A percentile compares a stretch with the other conserved stretches of the same genome.
Conservation (phyloP, 73 alveolate species). For the Durusdinium trenchii region DNA sequence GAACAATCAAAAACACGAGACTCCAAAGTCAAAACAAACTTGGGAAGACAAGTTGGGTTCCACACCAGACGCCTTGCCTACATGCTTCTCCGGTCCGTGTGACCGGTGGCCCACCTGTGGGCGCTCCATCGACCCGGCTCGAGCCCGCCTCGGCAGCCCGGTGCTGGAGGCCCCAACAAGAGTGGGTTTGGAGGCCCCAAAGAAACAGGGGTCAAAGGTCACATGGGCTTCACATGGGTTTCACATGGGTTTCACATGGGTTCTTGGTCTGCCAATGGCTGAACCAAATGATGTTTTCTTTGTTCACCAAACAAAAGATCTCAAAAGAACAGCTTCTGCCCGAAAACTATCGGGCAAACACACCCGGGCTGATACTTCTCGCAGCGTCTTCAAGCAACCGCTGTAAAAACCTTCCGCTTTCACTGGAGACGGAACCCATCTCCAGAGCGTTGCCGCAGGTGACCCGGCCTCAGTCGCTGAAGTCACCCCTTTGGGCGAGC, state of each 20-base stretch:
- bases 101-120: neutral
- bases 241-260: neutral
- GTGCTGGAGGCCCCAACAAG: neutral
- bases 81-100: neutral
- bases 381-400: neutral
- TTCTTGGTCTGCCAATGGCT: neutral
- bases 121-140: slow-evolving; percentile 42
- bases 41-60: neutral
- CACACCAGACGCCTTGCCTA: neutral
- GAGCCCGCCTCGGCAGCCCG: neutral
- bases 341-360: no score
- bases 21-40: neutral
- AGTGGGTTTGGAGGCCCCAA: neutral
- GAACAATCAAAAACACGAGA: no score
- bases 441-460: slow-evolving; percentile 46
- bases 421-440: slow-evolving; percentile 32
- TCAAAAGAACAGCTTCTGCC: neutral
- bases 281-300: neutral
- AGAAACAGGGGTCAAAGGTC: neutral
- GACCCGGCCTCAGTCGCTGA: slow-evolving; percentile 60
- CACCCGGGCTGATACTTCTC: neutral
- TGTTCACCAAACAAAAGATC: neutral
- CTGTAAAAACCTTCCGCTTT: neutral
- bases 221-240: neutral
- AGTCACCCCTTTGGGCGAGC: no score